These are phyloP conservation scores for Asclepias syriaca DNA, from an alignment of 257 asterid species.

Conservation along the genomic window DNA sequence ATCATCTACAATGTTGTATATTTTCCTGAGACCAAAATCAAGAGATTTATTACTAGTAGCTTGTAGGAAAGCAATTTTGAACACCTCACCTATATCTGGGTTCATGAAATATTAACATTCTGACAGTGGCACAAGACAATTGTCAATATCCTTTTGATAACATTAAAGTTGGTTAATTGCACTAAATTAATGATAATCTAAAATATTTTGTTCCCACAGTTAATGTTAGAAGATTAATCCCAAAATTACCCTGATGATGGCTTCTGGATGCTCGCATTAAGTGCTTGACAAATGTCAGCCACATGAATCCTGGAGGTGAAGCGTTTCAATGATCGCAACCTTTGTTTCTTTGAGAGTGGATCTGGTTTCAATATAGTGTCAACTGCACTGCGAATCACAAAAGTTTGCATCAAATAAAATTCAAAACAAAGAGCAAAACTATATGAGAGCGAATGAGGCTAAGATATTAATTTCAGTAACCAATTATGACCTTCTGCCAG, in stretches of 20 bases:
- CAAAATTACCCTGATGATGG: slow-evolving; percentile 50
- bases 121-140: background rate
- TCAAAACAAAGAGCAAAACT: background rate
- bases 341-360: slow-evolving; percentile 53
- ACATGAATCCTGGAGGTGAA: slow-evolving; percentile 85
- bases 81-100: background rate
- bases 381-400: slow-evolving; percentile 56
- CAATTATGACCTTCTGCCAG: slow-evolving; percentile 75
- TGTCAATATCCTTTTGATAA: background rate
- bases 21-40: slow-evolving; percentile 36
- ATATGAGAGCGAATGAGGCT: background rate
- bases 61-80: background rate
- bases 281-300: slow-evolving; percentile 80
- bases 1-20: slow-evolving; percentile 76
- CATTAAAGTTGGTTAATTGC: background rate
- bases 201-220: background rate
- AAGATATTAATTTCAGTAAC: background rate
- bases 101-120: background rate
- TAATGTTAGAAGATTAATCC: background rate
- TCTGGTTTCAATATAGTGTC: slow-evolving; percentile 68
- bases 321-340: slow-evolving; percentile 43
- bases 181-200: background rate
- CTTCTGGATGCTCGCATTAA: slow-evolving; percentile 58
- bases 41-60: background rate
- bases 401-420: slow-evolving; percentile 2